A percentile compares a stretch with the other conserved stretches of the same genome.
Evolutionary conservation across 495 filamentous ascomycete species (phyloP).

Genomic region (Xylaria sp.): DNA sequence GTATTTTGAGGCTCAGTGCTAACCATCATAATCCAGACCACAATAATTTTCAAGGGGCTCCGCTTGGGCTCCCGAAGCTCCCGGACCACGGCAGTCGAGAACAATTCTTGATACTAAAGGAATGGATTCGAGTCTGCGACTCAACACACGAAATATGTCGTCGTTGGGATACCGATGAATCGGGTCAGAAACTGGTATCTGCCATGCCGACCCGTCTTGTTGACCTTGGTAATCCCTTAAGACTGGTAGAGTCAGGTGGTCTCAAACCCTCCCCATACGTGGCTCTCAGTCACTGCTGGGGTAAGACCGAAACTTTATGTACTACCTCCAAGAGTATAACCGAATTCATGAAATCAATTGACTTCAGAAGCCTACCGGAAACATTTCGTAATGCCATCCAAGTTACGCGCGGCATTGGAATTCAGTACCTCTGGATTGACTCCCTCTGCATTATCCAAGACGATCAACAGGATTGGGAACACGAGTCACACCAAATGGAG

Average conservation of each 20-base stretch:
- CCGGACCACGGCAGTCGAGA: conserved; percentile 11
- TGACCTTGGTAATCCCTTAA: conserved; percentile 30
- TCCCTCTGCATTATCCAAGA: conserved; percentile 53
- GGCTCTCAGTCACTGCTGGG: conserved; percentile 7
- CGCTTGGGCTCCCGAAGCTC: conserved; percentile 12
- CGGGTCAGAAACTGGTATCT: neutral
- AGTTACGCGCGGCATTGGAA: conserved; percentile 19
- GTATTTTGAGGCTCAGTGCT: neutral
- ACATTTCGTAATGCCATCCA: conserved; percentile 36
- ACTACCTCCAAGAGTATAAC: neutral
- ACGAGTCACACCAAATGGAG: conserved; percentile 47
- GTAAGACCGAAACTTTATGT: neutral
- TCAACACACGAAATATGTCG: conserved; percentile 14
- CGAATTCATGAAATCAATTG: conserved; percentile 13
- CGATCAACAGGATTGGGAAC: conserved; percentile 42
- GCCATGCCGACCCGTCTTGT: conserved; percentile 39
- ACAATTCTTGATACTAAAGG: conserved; percentile 15
- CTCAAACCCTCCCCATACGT: neutral
- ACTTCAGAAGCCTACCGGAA: conserved; percentile 26
- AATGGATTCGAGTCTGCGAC: conserved; percentile 34
- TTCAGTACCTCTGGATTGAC: conserved; percentile 49
- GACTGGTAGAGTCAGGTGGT: conserved; percentile 21
- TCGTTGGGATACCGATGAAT: neutral
- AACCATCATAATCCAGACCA: neutral
- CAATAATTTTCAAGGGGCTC: neutral